Percentiles rank a stretch among this genome's conserved stretches.
Conservation (phyloP, 2,329 filamentous ascomycete species). For the Fusarium nygamai region DNA sequence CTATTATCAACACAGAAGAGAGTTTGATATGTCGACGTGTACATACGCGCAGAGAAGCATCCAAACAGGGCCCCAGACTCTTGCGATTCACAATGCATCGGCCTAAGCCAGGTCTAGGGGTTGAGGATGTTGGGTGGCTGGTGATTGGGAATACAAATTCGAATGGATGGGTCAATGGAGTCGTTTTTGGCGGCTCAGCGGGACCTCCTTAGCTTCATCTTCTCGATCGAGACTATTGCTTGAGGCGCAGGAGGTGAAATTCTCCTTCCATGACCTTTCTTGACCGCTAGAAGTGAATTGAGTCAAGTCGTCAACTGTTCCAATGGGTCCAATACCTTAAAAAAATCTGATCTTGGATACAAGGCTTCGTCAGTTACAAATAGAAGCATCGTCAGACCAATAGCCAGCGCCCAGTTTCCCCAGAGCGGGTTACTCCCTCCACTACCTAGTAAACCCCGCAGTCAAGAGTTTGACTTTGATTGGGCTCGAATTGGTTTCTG, state of each 20-base stretch:
- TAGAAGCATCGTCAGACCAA: slow-evolving; percentile 39
- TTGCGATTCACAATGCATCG: slow-evolving; percentile 34
- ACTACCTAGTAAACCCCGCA: slow-evolving; percentile 38
- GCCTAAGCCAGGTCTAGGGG: slow-evolving; percentile 4
- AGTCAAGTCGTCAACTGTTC: not conserved
- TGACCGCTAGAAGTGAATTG: slow-evolving; percentile 10
- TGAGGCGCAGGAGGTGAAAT: not conserved
- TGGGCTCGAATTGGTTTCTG: not conserved
- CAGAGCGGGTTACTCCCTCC: slow-evolving; percentile 22
- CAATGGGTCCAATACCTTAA: not conserved
- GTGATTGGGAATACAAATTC: slow-evolving; percentile 16
- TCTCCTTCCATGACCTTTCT: not conserved
- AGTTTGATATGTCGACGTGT: not conserved
- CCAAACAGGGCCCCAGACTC: not conserved
- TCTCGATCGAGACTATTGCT: slow-evolving; percentile 22
- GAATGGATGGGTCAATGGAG: slow-evolving; percentile 25
- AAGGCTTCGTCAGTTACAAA: slow-evolving; percentile 24
- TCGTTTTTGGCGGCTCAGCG: slow-evolving; percentile 29
- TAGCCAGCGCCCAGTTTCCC: slow-evolving; percentile 36
- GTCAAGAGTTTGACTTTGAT: slow-evolving; percentile 32
- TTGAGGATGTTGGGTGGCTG: not conserved
- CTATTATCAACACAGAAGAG: not conserved
- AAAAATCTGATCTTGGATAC: not conserved
- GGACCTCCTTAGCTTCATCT: slow-evolving; percentile 15
- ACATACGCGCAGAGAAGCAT: slow-evolving; percentile 1